Conservation (phyloP, 106 monocot genomes). For the Acanthochlamys bracteata region DNA sequence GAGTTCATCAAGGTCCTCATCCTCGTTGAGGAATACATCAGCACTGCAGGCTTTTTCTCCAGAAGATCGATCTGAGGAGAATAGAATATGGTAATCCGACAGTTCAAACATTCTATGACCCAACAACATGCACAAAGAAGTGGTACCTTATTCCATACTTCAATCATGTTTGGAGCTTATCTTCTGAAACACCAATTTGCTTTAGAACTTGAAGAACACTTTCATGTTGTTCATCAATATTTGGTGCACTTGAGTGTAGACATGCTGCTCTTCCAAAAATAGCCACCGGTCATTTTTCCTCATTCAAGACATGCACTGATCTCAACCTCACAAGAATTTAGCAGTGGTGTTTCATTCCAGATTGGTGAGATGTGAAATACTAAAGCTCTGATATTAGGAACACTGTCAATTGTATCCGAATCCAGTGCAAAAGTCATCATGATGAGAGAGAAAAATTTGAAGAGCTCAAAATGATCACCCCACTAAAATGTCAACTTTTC, state of each 20-base stretch:
- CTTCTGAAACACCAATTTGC: conserved; percentile 82
- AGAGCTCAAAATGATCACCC: too few species aligned
- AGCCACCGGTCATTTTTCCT: too few species aligned
- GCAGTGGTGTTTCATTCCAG: too few species aligned
- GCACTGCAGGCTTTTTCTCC: conserved; percentile 19
- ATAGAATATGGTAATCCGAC: background rate
- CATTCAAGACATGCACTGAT: too few species aligned
- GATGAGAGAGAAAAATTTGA: too few species aligned
- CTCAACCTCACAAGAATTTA: too few species aligned
- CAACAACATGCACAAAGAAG: background rate
- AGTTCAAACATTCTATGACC: background rate
- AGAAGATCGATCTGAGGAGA: conserved; percentile 75
- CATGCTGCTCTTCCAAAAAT: conserved; percentile 54
- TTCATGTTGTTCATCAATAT: conserved; percentile 70
- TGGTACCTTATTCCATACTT: conserved; percentile 97
- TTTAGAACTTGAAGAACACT: conserved; percentile 74
- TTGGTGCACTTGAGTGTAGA: conserved; percentile 78
- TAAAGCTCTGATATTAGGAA: too few species aligned
- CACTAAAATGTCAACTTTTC: too few species aligned
- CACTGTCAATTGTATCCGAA: too few species aligned
- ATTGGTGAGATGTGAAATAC: too few species aligned
- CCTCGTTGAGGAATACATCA: conserved; percentile 12
- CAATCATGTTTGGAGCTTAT: conserved; percentile 86
- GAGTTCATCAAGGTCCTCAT: background rate
- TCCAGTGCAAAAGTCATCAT: too few species aligned